phyloP scores from a whole-genome alignment of 768 basidiomycete species.

The Porpolomopsis calyptriformis region DNA sequence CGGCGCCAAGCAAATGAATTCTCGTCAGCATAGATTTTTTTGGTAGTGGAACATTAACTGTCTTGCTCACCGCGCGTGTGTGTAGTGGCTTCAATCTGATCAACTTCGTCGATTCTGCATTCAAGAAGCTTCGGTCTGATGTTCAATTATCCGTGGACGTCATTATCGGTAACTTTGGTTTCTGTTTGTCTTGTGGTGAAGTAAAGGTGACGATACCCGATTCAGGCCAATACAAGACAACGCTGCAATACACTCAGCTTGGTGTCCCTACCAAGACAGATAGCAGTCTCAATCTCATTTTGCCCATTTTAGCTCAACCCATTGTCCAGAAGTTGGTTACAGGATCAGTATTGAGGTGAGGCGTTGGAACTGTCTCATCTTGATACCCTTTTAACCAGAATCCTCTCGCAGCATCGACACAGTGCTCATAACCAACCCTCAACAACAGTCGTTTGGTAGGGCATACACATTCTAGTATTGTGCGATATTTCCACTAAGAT shows the following conservation, averaged over 20 bases:
- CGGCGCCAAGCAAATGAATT: conserved; percentile 40
- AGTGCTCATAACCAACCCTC: conserved; percentile 50
- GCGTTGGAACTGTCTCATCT: not conserved
- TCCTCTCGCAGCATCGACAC: conserved; percentile 36
- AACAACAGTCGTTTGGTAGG: conserved; percentile 48
- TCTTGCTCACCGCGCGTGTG: not conserved
- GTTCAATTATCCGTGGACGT: conserved; percentile 45
- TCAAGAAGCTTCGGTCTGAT: conserved; percentile 53
- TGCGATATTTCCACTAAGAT: not conserved
- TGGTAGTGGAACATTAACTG: not conserved
- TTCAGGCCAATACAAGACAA: conserved; percentile 55
- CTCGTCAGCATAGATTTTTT: conserved; percentile 28
- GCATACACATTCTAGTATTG: conserved; percentile 1
- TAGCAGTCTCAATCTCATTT: conserved; percentile 46
- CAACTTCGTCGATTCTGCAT: conserved; percentile 52
- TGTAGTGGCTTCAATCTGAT: conserved; percentile 54
- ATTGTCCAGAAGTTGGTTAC: conserved; percentile 66
- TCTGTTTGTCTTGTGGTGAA: not conserved
- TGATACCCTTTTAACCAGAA: not conserved
- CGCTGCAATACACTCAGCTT: conserved; percentile 48
- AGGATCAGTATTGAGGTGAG: conserved; percentile 43
- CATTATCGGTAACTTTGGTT: conserved; percentile 37
- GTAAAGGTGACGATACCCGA: not conserved
- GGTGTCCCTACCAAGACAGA: conserved; percentile 52
- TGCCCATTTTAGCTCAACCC: conserved; percentile 61